Conservation (phyloP, 768 basidiomycete species). For the Roridomyces roridus region DNA sequence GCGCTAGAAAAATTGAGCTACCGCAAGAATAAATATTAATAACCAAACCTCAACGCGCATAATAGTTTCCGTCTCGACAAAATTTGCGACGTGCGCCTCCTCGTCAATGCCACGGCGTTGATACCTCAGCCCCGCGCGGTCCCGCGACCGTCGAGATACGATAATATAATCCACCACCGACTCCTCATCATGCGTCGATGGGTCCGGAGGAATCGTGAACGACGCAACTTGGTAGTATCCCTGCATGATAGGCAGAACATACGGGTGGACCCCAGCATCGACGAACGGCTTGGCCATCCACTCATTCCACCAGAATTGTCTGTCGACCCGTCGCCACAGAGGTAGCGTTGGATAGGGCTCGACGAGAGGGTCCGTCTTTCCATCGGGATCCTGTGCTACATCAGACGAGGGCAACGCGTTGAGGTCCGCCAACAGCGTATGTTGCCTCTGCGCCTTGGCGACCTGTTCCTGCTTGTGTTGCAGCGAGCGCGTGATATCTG, state of each 20-base stretch:
- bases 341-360: constrained; percentile 85
- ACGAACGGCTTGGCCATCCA: constrained; percentile 84
- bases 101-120: constrained; percentile 95
- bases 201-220: constrained; percentile 65
- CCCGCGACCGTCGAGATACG: constrained; percentile 84
- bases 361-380: constrained; percentile 56
- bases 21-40: neutral
- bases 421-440: constrained; percentile 65
- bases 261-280: constrained; percentile 86
- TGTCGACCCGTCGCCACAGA: constrained; percentile 89
- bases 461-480: constrained; percentile 79
- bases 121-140: constrained; percentile 92
- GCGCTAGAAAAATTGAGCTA: constrained; percentile 49
- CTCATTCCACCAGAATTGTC: constrained; percentile 97
- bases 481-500: constrained; percentile 84
- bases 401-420: constrained; percentile 51
- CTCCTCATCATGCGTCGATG: constrained; percentile 48
- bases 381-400: constrained; percentile 30
- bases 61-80: constrained; percentile 94
- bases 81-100: constrained; percentile 92
- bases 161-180: constrained; percentile 77
- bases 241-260: constrained; percentile 91
- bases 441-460: constrained; percentile 60
- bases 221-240: constrained; percentile 84
- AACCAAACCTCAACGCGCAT: constrained; percentile 75